A percentile compares a stretch with the other conserved stretches of the same genome.
These are phyloP conservation scores for Sporisorium graminicola DNA, from an alignment of 1,284 basidiomycete genomes.

Conservation along the genomic window DNA sequence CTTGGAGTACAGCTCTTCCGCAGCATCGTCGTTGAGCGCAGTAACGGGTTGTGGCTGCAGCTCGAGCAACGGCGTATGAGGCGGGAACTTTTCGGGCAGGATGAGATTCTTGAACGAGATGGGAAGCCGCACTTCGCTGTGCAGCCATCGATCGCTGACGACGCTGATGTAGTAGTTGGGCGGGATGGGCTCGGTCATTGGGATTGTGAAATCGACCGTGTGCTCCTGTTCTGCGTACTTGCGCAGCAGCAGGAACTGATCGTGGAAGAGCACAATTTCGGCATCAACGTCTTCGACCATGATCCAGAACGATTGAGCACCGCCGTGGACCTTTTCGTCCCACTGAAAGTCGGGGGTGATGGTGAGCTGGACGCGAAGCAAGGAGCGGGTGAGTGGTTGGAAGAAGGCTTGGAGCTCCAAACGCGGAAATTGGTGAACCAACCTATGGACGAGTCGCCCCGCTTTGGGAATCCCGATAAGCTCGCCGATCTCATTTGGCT, in stretches of 20 bases:
- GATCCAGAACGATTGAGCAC: conserved; percentile 87
- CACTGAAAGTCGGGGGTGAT: conserved; percentile 96
- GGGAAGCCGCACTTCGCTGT: conserved; percentile 91
- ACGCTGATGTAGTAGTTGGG: conserved; percentile 98
- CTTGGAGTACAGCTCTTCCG: conserved; percentile 80
- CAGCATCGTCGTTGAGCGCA: conserved; percentile 91
- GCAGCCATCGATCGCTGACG: conserved; percentile 94
- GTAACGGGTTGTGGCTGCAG: conserved; percentile 90
- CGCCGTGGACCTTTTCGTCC: conserved; percentile 93
- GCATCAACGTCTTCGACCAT: conserved; percentile 97
- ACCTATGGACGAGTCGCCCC: conserved; percentile 89
- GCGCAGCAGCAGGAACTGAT: conserved; percentile 89
- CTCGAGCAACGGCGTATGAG: conserved; percentile 90
- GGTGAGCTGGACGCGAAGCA: conserved; percentile 66
- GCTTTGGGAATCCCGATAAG: conserved; percentile 89
- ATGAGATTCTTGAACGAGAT: conserved; percentile 99
- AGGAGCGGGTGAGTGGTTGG: conserved; percentile 64
- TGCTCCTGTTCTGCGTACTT: conserved; percentile 90
- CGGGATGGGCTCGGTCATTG: conserved; percentile 95
- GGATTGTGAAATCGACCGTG: conserved; percentile 91
- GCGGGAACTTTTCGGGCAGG: conserved; percentile 95
- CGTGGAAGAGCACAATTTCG: conserved; percentile 93
- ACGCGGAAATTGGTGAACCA: conserved; percentile 96
- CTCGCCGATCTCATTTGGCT: conserved; percentile 77
- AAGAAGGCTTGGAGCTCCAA: conserved; percentile 77